Evolutionary conservation across 2,329 filamentous ascomycete species (phyloP).

Genomic region (Hypoxylon sp.): DNA sequence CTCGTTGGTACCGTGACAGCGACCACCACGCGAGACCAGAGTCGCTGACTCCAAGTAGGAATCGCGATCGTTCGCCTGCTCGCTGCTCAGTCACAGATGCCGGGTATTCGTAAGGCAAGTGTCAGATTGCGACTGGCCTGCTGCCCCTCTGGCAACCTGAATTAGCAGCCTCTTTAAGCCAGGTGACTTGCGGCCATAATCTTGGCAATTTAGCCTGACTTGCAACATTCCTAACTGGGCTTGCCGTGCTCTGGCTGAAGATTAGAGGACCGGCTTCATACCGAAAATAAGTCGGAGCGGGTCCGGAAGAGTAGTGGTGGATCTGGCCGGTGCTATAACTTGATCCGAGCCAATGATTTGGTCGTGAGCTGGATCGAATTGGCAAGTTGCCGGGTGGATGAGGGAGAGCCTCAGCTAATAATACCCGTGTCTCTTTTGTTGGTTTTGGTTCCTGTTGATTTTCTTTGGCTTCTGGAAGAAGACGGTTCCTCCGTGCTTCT

Average conservation of each 20-base stretch:
- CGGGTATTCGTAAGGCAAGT: conserved; percentile 8
- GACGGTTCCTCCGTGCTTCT: conserved; percentile 1
- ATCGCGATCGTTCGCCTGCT: conserved; percentile 8
- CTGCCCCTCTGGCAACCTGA: conserved; percentile 3
- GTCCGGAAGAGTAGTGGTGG: conserved; percentile 25
- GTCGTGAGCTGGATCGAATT: conserved; percentile 21
- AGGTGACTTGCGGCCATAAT: conserved; percentile 27
- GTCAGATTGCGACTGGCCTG: conserved; percentile 12
- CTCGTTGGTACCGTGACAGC: not conserved
- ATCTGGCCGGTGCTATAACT: conserved; percentile 26
- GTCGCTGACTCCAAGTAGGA: conserved; percentile 1
- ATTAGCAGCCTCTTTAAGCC: conserved; percentile 27
- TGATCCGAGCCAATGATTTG: conserved; percentile 30
- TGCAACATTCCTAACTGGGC: conserved; percentile 35
- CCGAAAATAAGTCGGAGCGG: conserved; percentile 38
- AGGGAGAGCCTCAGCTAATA: conserved; percentile 26
- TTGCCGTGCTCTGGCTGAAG: conserved; percentile 25
- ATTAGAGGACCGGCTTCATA: conserved; percentile 26
- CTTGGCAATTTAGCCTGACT: conserved; percentile 37
- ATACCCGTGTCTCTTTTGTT: not conserved
- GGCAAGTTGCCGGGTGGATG: conserved; percentile 26
- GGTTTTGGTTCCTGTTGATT: conserved; percentile 1
- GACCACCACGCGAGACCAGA: not conserved
- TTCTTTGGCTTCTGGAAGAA: not conserved
- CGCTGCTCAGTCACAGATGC: conserved; percentile 10